phyloP scores from a whole-genome alignment of 306 rosid genomes.

The Vigna radiata region DNA sequence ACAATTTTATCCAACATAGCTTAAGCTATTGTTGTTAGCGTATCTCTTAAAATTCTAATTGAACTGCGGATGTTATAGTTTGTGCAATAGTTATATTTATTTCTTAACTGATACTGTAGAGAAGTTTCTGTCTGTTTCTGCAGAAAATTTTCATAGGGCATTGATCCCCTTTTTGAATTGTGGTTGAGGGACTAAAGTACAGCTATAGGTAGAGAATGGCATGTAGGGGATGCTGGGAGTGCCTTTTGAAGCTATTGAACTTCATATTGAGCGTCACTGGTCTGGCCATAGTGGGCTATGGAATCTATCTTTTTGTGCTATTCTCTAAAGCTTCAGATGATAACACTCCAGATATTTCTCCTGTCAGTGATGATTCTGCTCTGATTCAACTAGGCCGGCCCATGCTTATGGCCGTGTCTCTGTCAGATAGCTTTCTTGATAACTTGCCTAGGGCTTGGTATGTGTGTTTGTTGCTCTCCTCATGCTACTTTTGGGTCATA shows the following conservation, averaged over 20 bases:
- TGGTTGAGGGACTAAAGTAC: constrained; percentile 50
- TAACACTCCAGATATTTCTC: background rate
- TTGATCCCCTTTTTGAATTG: constrained; percentile 44
- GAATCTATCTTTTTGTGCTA: constrained; percentile 86
- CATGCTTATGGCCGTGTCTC: constrained; percentile 68
- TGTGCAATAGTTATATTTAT: constrained; percentile 22
- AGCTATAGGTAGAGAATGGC: constrained; percentile 70
- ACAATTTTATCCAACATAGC: background rate
- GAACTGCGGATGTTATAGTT: constrained; percentile 3
- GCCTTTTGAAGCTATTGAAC: constrained; percentile 90
- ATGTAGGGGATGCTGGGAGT: constrained; percentile 90
- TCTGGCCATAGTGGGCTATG: constrained; percentile 93
- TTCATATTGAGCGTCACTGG: constrained; percentile 80
- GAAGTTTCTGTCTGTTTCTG: constrained; percentile 41
- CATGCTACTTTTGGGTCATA: background rate
- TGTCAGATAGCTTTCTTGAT: constrained; percentile 62
- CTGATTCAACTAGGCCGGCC: constrained; percentile 80
- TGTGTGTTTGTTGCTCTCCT: constrained; percentile 47
- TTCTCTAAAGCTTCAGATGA: constrained; percentile 50
- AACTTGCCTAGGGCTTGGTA: constrained; percentile 89
- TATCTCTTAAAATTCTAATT: constrained; percentile 15
- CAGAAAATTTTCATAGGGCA: constrained; percentile 43
- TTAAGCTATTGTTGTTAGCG: background rate
- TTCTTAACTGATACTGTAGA: constrained; percentile 37
- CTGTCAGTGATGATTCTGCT: constrained; percentile 52